Base-by-base conservation (phyloP, 2,329 filamentous ascomycete genomes). In the Paraconiothyrium brasiliense region DNA sequence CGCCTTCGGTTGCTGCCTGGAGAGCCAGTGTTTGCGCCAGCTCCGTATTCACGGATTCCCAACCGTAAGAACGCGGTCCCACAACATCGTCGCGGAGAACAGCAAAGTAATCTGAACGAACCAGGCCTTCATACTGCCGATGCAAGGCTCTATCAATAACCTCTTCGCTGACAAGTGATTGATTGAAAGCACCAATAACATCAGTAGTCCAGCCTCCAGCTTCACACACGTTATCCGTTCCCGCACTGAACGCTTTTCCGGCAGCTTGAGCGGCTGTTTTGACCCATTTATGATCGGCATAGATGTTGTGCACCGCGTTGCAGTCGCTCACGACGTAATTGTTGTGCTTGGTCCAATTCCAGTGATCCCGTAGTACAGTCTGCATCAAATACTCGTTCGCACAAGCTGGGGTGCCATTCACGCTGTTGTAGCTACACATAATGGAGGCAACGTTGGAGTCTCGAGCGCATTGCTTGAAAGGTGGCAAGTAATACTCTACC, bases 271-370 rank as follows among this genome's bases (percentile, higher is more conserved):
- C 63, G 30, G 59, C 59, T 1, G 82, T 83, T 2, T 72, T 70
- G 2, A 78, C 70, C 57, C 79, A 82, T 35, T 77, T 71, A 61
- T 82, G 84, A 1, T 83, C 83, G 24, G 82, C 78, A 65, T 81
- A 88, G 58, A 90, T 84, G 68, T 89, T 85, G 47, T 84, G 80
- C 0, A 90, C 81, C 0, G 89, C 85, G 59, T 88, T 87, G 66
- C 90, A 92, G 70, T 91, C 89, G n/a, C 84, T 86, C 0, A 86
- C 88, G 39, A 92, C 83, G 71, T 85, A 90, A 63, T 90, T 86
- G 55, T 88, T 84, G 47, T 86, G 82, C 3, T 84, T 81, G 0
- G 83, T 85, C 83, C 88, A 92, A 48, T 81, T 83, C 86, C 89
- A 92, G 68, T 88, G 85, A 47, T 90, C 85, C 1, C 90, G 83